phyloP scores from a whole-genome alignment of 805 yeast species.

The Gaillardinia entomophila region DNA sequence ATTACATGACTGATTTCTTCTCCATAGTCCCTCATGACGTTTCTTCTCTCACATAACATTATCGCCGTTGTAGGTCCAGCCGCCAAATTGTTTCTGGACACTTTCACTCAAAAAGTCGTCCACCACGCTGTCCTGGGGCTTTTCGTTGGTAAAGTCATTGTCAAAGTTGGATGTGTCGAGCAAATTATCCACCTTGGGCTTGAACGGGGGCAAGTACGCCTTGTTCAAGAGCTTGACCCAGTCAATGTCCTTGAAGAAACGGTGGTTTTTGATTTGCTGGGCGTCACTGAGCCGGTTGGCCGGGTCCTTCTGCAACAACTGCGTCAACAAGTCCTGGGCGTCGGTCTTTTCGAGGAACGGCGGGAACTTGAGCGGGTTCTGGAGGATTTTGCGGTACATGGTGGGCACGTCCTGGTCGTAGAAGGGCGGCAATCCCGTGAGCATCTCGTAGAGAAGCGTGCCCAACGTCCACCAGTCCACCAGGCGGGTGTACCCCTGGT shows the following conservation, averaged over 20 bases:
- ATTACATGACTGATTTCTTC: too few species aligned
- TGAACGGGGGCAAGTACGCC: conserved; percentile 91
- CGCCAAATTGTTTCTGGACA: conserved; percentile 97
- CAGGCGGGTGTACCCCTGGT: conserved; percentile 90
- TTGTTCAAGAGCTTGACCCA: conserved; percentile 81
- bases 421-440: conserved; percentile 95
- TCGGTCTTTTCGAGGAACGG: conserved; percentile 72
- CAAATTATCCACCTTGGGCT: conserved; percentile 82
- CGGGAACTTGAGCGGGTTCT: conserved; percentile 87
- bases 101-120: conserved; percentile 87
- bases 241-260: conserved; percentile 83
- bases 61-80: conserved; percentile 93
- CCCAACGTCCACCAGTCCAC: conserved; percentile 99
- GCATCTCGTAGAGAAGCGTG: conserved; percentile 88
- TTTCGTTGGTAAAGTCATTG: conserved; percentile 84
- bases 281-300: conserved; percentile 75
- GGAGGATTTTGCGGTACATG: conserved; percentile 91
- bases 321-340: conserved; percentile 73
- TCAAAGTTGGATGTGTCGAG: conserved; percentile 93
- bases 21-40: too few species aligned
- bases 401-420: conserved; percentile 89
- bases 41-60: conserved; percentile 12
- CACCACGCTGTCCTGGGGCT: conserved; percentile 92
- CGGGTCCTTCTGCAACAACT: conserved; percentile 82
- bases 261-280: conserved; percentile 73